These are phyloP conservation scores for Ganoderma sinense DNA, from an alignment of 1,284 basidiomycete species.

Conservation along the genomic window DNA sequence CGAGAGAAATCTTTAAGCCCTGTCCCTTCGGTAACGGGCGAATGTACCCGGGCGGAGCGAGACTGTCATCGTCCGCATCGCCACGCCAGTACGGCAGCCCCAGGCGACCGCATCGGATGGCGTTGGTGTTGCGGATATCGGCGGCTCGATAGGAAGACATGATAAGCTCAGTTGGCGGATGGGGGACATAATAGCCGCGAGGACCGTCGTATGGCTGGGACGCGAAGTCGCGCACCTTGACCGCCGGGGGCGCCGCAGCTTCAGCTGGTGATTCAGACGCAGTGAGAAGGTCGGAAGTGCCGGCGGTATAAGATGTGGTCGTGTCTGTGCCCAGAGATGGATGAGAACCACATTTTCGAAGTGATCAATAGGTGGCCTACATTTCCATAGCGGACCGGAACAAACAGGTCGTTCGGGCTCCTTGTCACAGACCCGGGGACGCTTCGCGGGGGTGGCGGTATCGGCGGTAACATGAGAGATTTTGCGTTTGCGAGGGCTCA, in stretches of 20 bases:
- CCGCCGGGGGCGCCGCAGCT: slow-evolving; percentile 23
- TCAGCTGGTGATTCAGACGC: slow-evolving; percentile 4
- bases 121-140: slow-evolving; percentile 34
- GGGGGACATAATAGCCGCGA: slow-evolving; percentile 35
- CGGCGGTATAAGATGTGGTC: slow-evolving; percentile 14
- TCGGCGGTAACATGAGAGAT: neutral
- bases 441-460: slow-evolving; percentile 9
- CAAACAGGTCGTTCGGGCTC: neutral
- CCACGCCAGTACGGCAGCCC: slow-evolving; percentile 30
- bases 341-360: neutral
- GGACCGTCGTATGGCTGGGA: slow-evolving; percentile 31
- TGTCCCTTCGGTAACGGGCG: slow-evolving; percentile 15
- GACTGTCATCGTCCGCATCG: slow-evolving; percentile 5
- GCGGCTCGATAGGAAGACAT: slow-evolving; percentile 25
- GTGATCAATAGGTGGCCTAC: neutral
- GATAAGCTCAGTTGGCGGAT: slow-evolving; percentile 33
- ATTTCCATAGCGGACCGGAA: slow-evolving; percentile 11
- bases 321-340: slow-evolving; percentile 2
- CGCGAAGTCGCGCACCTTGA: slow-evolving; percentile 39
- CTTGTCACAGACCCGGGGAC: slow-evolving; percentile 4
- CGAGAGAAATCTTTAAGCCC: slow-evolving; percentile 17
- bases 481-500: slow-evolving; percentile 17
- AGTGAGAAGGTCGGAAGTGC: slow-evolving; percentile 18
- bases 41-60: slow-evolving; percentile 21
- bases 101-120: slow-evolving; percentile 12